A percentile compares a stretch with the other conserved stretches of the same genome.
Evolutionary conservation across 2,329 filamentous ascomycete genomes (phyloP).

Genomic region (Bipolaris oryzae): DNA sequence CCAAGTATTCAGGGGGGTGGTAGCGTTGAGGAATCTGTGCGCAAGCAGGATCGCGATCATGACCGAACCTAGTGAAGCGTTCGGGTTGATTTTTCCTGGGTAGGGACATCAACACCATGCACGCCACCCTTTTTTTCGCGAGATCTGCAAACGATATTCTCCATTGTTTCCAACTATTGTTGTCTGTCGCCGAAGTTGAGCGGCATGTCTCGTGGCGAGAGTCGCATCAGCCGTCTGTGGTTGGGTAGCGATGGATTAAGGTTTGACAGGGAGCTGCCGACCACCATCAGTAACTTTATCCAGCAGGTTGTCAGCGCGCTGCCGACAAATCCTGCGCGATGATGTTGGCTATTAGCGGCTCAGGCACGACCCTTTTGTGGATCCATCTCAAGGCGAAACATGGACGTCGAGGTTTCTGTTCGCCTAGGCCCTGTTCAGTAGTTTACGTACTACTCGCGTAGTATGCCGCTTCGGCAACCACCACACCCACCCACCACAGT

Average conservation of each 20-base stretch:
- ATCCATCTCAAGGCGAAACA: not conserved
- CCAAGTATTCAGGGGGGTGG: not conserved
- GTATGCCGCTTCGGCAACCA: not conserved
- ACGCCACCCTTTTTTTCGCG: not conserved
- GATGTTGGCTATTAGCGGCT: not conserved
- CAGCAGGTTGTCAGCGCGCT: too few relatives aligned
- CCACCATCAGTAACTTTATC: not conserved
- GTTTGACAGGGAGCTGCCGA: conserved; percentile 5
- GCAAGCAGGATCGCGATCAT: not conserved
- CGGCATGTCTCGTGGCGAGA: conserved; percentile 4
- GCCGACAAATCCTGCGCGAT: not conserved
- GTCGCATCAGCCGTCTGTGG: not conserved
- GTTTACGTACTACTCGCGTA: not conserved
- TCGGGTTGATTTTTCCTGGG: not conserved
- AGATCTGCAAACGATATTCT: not conserved
- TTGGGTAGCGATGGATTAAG: conserved; percentile 2
- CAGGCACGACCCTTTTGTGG: not conserved
- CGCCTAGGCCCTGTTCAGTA: not conserved
- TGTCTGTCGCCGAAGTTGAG: conserved; percentile 6
- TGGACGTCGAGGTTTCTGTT: not conserved
- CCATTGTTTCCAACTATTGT: not conserved
- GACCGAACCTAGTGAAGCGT: not conserved
- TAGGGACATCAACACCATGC: not conserved
- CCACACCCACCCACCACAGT: not conserved
- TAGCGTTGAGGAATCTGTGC: not conserved